Conservation (phyloP, 176 grass and related monocot genomes). For the Canna indica region DNA sequence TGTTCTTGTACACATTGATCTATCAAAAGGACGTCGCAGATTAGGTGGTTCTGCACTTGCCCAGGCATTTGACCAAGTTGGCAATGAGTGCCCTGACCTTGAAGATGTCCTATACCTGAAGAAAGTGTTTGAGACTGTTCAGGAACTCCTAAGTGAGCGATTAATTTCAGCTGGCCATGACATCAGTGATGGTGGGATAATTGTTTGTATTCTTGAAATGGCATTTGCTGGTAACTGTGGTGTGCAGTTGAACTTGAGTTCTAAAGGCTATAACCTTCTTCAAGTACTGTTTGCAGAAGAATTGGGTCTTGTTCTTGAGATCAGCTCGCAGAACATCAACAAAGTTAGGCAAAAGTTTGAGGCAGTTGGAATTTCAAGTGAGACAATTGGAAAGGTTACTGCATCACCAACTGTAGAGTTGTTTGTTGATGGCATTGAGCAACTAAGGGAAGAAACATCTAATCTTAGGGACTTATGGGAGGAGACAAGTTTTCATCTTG, state of each 20-base stretch:
- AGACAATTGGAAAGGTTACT: slow-evolving; percentile 68
- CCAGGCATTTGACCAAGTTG: slow-evolving; percentile 85
- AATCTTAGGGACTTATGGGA: slow-evolving; percentile 83
- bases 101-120: slow-evolving; percentile 72
- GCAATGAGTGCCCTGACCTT: slow-evolving; percentile 72
- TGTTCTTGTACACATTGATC: slow-evolving; percentile 76
- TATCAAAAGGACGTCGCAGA: slow-evolving; percentile 50
- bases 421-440: slow-evolving; percentile 35
- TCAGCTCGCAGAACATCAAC: slow-evolving; percentile 30
- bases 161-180: slow-evolving; percentile 87
- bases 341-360: slow-evolving; percentile 51
- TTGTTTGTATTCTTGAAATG: slow-evolving; percentile 80
- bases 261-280: slow-evolving; percentile 35
- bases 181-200: slow-evolving; percentile 78
- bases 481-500: slow-evolving; percentile 83
- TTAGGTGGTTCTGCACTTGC: slow-evolving; percentile 79
- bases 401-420: slow-evolving; percentile 46
- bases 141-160: slow-evolving; percentile 48
- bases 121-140: slow-evolving; percentile 55
- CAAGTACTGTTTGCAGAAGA: slow-evolving; percentile 77
- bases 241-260: slow-evolving; percentile 54
- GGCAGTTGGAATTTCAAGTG: slow-evolving; percentile 38
- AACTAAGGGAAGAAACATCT: slow-evolving; percentile 61
- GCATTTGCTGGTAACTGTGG: slow-evolving; percentile 88
- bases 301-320: slow-evolving; percentile 74